phyloP scores from a whole-genome alignment of 1,284 basidiomycete genomes.

The Cryptococcus jaspeensis region DNA sequence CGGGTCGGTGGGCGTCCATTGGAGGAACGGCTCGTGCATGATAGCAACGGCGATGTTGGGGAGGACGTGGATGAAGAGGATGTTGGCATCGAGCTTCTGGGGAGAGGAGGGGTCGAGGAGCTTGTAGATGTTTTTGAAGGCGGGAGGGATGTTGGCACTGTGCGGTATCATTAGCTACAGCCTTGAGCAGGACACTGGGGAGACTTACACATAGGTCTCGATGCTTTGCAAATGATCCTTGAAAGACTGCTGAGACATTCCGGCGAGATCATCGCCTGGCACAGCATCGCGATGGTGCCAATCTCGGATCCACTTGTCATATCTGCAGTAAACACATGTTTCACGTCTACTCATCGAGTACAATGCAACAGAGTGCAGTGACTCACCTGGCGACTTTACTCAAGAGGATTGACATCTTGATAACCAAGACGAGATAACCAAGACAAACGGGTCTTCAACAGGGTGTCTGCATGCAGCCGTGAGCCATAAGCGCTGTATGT shows the following conservation, averaged over 20 bases:
- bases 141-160: constrained; percentile 24
- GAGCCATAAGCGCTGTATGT: constrained; percentile 20
- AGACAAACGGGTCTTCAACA: constrained; percentile 36
- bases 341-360: too few species aligned
- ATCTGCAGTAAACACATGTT: too few species aligned
- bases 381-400: constrained; percentile 19
- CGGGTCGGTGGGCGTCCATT: constrained; percentile 21
- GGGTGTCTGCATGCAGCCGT: constrained; percentile 30
- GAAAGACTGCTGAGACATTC: constrained; percentile 22
- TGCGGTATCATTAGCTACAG: not conserved
- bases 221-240: constrained; percentile 30
- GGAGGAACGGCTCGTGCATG: constrained; percentile 40
- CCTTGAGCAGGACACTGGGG: too few species aligned
- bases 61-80: constrained; percentile 39
- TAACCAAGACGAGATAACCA: constrained; percentile 32
- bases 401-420: constrained; percentile 35
- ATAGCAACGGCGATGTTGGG: constrained; percentile 36
- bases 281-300: constrained; percentile 39
- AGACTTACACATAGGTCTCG: constrained; percentile 33
- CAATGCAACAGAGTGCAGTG: not conserved
- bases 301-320: constrained; percentile 23
- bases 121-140: constrained; percentile 33
- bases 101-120: constrained; percentile 18
- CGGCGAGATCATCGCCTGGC: constrained; percentile 29
- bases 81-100: constrained; percentile 27